These are phyloP conservation scores for Suillus americanus DNA, from an alignment of 768 basidiomycete genomes.

Conservation along the genomic window DNA sequence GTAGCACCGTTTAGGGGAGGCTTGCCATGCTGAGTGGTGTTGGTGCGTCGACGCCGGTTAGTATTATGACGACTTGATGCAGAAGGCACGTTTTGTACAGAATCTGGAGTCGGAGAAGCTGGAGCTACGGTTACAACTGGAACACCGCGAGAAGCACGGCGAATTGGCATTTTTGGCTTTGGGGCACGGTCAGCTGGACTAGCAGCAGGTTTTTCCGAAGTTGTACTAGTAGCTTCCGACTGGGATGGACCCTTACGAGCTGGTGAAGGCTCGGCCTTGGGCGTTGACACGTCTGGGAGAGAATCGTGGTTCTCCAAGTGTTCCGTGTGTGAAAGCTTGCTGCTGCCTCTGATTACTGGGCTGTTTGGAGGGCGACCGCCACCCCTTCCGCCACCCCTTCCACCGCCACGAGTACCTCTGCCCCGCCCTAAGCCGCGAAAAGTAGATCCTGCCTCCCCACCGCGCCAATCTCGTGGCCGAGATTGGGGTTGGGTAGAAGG, in stretches of 20 bases:
- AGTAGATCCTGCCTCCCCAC: conserved; percentile 47
- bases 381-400: conserved; percentile 12
- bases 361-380: conserved; percentile 29
- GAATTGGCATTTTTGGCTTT: conserved; percentile 22
- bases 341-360: conserved; percentile 22
- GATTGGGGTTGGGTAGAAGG: conserved; percentile 29
- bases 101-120: conserved; percentile 19
- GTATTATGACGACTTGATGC: conserved; percentile 41
- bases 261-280: conserved; percentile 12
- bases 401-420: conserved; percentile 37
- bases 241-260: conserved; percentile 20
- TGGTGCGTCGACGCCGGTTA: conserved; percentile 51
- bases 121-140: conserved; percentile 23
- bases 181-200: conserved; percentile 20
- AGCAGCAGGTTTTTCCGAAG: conserved; percentile 23
- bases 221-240: conserved; percentile 18
- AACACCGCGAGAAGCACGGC: conserved; percentile 20
- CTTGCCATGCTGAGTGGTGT: conserved; percentile 39
- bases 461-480: conserved; percentile 43
- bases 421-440: conserved; percentile 44
- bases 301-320: conserved; percentile 18
- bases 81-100: conserved; percentile 24
- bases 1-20: conserved; percentile 12
- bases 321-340: conserved; percentile 19
- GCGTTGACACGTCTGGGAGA: conserved; percentile 17